A percentile compares a stretch with the other conserved stretches of the same genome.
Conservation (phyloP, 2,329 filamentous ascomycete genomes). For the Chrysoporthe cubensis region DNA sequence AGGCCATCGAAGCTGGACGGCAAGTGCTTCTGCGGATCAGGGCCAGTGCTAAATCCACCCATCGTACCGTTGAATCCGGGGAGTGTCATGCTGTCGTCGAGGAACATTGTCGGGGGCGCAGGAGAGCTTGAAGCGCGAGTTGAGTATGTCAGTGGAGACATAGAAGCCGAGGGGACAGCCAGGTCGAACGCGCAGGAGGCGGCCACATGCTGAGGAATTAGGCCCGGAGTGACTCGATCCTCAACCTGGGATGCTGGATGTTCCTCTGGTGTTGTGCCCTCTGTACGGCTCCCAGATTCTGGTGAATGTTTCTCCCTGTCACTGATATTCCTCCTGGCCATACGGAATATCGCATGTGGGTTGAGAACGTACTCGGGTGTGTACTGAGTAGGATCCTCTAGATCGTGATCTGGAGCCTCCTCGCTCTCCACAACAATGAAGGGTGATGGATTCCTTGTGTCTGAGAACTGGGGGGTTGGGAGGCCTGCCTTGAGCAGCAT, state of each 20-base stretch:
- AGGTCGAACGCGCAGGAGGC: not conserved
- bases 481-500: constrained; percentile 8
- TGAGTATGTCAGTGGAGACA: not conserved
- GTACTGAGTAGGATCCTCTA: not conserved
- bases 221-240: not conserved
- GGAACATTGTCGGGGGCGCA: not conserved
- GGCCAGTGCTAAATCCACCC: not conserved
- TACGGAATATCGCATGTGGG: constrained; percentile 21
- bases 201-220: not conserved
- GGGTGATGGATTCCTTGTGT: not conserved
- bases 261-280: not conserved
- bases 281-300: not conserved
- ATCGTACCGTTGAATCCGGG: not conserved
- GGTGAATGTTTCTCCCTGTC: constrained; percentile 5
- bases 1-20: not conserved
- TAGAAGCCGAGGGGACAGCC: no score
- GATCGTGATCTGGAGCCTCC: not conserved
- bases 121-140: not conserved
- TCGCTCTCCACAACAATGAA: constrained; percentile 2
- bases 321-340: constrained; percentile 19
- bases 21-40: not conserved
- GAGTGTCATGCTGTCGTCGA: not conserved
- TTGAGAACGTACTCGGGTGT: constrained; percentile 21
- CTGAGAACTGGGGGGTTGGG: not conserved
- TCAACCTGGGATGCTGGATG: not conserved